phyloP scores from a whole-genome alignment of 352 stramenopile genomes.

The Globisporangium iwayamae region DNA sequence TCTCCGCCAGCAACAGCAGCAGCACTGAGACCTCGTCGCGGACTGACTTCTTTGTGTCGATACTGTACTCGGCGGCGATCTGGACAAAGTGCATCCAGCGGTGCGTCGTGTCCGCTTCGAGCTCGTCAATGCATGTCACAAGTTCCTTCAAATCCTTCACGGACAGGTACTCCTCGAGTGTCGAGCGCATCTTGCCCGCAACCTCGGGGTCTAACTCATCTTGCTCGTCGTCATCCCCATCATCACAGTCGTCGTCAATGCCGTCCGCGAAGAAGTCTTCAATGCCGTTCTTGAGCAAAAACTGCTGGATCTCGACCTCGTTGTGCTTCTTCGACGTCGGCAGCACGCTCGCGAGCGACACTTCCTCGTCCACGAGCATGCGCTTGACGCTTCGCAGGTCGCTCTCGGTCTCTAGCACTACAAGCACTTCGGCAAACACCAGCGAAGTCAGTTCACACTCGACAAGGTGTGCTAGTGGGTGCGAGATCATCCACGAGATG shows the following conservation, averaged over 20 bases:
- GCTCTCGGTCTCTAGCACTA: constrained; percentile 71
- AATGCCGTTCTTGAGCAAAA: constrained; percentile 61
- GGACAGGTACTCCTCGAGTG: constrained; percentile 73
- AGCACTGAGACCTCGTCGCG: constrained; percentile 46
- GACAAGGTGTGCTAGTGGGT: constrained; percentile 45
- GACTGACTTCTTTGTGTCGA: constrained; percentile 48
- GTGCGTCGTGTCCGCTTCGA: constrained; percentile 25
- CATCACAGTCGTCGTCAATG: constrained; percentile 38
- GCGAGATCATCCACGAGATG: constrained; percentile 74
- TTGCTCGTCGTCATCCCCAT: constrained; percentile 40
- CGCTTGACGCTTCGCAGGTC: constrained; percentile 57
- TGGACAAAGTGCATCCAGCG: constrained; percentile 73
- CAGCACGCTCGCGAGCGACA: constrained; percentile 49
- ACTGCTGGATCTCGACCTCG: constrained; percentile 45
- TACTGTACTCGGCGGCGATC: constrained; percentile 35
- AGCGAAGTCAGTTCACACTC: constrained; percentile 60
- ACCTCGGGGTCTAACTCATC: constrained; percentile 60
- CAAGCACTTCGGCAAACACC: constrained; percentile 72
- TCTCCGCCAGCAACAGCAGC: constrained; percentile 34
- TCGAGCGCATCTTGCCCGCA: constrained; percentile 62
- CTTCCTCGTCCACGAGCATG: constrained; percentile 81
- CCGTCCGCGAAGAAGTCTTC: constrained; percentile 57
- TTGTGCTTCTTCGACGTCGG: constrained; percentile 36
- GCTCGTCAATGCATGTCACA: constrained; percentile 70
- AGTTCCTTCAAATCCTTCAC: constrained; percentile 75